Evolutionary conservation across 139 green algal genomes (phyloP), one percentile per base, ranked within the genome.

Genomic region (Chlamydomonas applanata): DNA sequence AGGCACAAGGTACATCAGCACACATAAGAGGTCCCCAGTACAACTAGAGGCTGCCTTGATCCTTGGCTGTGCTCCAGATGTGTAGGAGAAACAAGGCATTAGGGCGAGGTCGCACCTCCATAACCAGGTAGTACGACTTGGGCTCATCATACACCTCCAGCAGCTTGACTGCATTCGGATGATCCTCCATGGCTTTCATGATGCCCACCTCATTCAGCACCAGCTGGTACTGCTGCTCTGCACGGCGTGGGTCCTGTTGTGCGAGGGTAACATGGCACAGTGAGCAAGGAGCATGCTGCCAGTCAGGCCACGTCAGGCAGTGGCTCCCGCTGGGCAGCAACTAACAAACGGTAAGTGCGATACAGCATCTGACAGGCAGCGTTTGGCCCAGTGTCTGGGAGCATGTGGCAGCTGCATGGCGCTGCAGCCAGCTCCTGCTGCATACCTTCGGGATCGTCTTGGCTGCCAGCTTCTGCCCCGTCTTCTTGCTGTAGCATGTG

Each of bases 391-490:
- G n/a, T n/a, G n/a, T n/a, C n/a, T n/a, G n/a, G n/a, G n/a, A n/a
- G 66, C 24, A 25, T 72, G 66, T 7, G 19, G 24, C 45, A 14
- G 40, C 24, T 25, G 40, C 22, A 30, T 73, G 22, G 5, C 11
- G 27, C 20, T 20, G 33, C 3, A 57, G n/a, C 22, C 32, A 5
- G 4, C 14, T 4, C n/a, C 11, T 33, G 45, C 3, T 27, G 5
- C 19, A 63, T 27, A 81, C 84, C 78, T 89, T 89, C 2, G 75
- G 62, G 9, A 89, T 89, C 0, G 76, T 83, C 34, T 89, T 89
- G 25, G 84, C 78, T 9, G 84, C 84, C 14, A 83, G 73, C 25
- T 75, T 71, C 45, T 77, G 61, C 30, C 72, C 36, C 1, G 64
- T 81, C 7, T 69, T 29, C 49, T 61, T 65, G 53, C 49, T 54